These are phyloP conservation scores for Citeromyces matritensis DNA, from an alignment of 805 yeast genomes.

Conservation along the genomic window DNA sequence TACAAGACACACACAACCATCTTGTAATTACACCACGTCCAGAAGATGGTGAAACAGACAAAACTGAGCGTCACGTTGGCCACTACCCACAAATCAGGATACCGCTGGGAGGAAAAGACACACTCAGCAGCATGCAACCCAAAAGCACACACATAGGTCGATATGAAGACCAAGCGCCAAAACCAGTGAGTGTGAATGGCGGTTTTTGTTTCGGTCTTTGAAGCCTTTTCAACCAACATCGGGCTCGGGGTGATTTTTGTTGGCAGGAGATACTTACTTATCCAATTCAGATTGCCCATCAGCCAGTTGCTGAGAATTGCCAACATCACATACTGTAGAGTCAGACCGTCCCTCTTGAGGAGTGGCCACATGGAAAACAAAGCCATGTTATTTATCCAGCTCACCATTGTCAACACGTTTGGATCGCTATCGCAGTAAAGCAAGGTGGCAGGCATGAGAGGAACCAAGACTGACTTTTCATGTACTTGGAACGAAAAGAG, in stretches of 20 bases:
- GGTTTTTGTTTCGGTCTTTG: conserved; percentile 1
- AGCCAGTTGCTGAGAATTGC: conserved; percentile 65
- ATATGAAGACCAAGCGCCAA: conserved; percentile 33
- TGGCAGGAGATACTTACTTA: conserved; percentile 27
- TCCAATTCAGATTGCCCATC: conserved; percentile 45
- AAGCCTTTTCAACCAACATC: conserved; percentile 3
- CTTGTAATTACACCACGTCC: conserved; percentile 69
- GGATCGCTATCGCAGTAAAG: conserved; percentile 40
- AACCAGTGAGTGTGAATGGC: conserved; percentile 12
- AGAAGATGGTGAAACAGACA: conserved; percentile 58
- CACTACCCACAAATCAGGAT: conserved; percentile 81
- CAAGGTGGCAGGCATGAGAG: conserved; percentile 72
- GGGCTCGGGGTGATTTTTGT: conserved; percentile 27
- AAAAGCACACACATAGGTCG: conserved; percentile 35
- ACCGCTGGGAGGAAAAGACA: conserved; percentile 26
- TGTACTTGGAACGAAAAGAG: conserved; percentile 93
- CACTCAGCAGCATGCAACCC: conserved; percentile 40
- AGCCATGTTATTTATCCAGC: conserved; percentile 80
- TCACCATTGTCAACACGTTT: conserved; percentile 53
- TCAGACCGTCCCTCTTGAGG: conserved; percentile 58
- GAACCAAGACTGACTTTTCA: conserved; percentile 82
- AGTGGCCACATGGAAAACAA: conserved; percentile 83
- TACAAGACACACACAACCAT: too few species aligned
- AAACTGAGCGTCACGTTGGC: conserved; percentile 63
- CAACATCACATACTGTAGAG: conserved; percentile 54